Percentiles rank a stretch among this genome's conserved stretches.
Conservation (phyloP, 1,284 basidiomycete genomes). For the Puccinia triticina region DNA sequence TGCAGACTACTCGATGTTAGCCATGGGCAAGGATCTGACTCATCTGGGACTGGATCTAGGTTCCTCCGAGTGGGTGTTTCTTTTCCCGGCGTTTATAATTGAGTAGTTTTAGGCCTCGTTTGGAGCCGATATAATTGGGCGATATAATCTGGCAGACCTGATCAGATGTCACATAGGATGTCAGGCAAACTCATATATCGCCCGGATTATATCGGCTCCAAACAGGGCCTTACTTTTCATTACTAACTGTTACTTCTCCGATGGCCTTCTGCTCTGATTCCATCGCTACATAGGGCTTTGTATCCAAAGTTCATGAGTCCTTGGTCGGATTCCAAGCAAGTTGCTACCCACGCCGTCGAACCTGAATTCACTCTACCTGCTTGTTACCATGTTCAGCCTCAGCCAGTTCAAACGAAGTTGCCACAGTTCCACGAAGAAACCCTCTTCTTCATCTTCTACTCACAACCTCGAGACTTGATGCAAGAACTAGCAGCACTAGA, state of each 20-base stretch:
- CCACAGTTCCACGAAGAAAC: slow-evolving; percentile 93
- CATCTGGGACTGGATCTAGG: slow-evolving; percentile 90
- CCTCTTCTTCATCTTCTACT: slow-evolving; percentile 98
- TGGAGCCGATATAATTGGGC: no score
- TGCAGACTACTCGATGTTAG: slow-evolving; percentile 79
- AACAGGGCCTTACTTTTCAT: background rate
- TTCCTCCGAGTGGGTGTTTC: slow-evolving; percentile 64
- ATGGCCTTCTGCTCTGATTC: background rate
- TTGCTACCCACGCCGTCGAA: slow-evolving; percentile 72
- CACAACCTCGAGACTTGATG: slow-evolving; percentile 84
- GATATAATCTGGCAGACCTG: no score
- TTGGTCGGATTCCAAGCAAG: slow-evolving; percentile 76
- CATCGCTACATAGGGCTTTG: slow-evolving; percentile 68
- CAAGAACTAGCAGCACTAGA: slow-evolving; percentile 96
- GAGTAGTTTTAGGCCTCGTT: background rate
- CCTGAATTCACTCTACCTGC: slow-evolving; percentile 80
- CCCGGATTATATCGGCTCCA: no score
- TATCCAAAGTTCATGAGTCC: slow-evolving; percentile 95
- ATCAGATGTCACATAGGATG: no score
- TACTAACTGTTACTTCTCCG: background rate
- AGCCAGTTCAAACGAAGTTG: slow-evolving; percentile 83
- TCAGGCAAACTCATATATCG: no score
- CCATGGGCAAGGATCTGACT: slow-evolving; percentile 88
- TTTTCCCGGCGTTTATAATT: slow-evolving; percentile 31
- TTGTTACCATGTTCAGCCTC: slow-evolving; percentile 91